phyloP scores from a whole-genome alignment of 148 eudicot species.

The Polygonum aviculare region DNA sequence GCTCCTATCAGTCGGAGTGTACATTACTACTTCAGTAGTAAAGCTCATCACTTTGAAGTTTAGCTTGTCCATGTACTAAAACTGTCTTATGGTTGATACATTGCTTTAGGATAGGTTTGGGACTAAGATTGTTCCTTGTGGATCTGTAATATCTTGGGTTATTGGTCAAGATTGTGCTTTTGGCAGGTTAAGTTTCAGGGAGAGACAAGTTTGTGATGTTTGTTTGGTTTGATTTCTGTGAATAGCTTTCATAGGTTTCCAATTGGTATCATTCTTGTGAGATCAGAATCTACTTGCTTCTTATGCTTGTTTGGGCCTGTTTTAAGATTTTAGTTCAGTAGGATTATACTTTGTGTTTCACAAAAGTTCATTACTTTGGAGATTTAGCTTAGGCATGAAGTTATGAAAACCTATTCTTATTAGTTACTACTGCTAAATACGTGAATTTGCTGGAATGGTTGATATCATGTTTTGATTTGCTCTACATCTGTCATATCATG shows the following conservation, averaged over 20 bases:
- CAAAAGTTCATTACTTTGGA: neutral
- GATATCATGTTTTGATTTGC: neutral
- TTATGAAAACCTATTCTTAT: neutral
- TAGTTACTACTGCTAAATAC: neutral
- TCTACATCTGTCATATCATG: neutral
- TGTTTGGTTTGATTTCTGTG: neutral
- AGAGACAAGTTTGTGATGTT: neutral
- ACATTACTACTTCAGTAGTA: neutral
- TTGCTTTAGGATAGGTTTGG: neutral
- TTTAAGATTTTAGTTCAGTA: neutral
- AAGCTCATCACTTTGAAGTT: neutral
- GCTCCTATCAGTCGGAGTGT: too few species aligned
- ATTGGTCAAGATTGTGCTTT: neutral
- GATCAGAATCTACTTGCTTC: too few species aligned
- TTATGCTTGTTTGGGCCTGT: too few species aligned
- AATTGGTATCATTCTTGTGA: too few species aligned
- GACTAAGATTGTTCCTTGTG: neutral
- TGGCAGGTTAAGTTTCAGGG: neutral
- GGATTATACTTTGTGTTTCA: neutral
- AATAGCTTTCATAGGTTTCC: neutral
- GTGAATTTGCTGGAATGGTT: neutral
- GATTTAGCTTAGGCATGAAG: neutral
- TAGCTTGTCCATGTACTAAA: neutral
- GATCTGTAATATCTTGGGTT: neutral
- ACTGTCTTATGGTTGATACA: neutral